phyloP scores from a whole-genome alignment of 176 grass and related monocot species.

The Carex myosuroides region DNA sequence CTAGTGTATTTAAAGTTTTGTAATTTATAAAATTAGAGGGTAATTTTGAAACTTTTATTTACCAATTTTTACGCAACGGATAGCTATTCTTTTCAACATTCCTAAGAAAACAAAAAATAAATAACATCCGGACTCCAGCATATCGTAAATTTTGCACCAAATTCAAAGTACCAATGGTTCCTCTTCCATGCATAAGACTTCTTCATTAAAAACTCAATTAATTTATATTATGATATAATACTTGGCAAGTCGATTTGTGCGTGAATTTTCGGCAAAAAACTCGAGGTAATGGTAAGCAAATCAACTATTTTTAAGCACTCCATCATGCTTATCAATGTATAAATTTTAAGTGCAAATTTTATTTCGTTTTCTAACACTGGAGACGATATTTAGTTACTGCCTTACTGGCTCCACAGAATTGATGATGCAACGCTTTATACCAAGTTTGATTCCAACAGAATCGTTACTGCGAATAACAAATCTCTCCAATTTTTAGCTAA shows the following conservation, averaged over 20 bases:
- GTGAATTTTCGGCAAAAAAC: background rate
- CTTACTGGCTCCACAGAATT: background rate
- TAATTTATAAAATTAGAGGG: background rate
- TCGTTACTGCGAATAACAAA: background rate
- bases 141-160: too few relatives aligned
- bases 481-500: constrained; percentile 2
- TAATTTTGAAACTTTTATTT: background rate
- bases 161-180: too few relatives aligned
- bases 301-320: background rate
- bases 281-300: background rate
- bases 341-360: background rate
- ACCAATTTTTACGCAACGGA: background rate
- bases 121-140: too few relatives aligned
- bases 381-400: background rate
- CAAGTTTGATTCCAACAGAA: background rate
- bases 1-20: background rate
- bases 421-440: background rate
- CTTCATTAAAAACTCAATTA: background rate
- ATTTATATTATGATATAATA: background rate
- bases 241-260: background rate
- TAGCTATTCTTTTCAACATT: background rate
- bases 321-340: background rate
- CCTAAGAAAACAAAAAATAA: too few relatives aligned
- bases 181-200: too few relatives aligned
- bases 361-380: background rate